Evolutionary conservation across 2,329 filamentous ascomycete species (phyloP).

Genomic region (Pseudogymnoascus sp.): DNA sequence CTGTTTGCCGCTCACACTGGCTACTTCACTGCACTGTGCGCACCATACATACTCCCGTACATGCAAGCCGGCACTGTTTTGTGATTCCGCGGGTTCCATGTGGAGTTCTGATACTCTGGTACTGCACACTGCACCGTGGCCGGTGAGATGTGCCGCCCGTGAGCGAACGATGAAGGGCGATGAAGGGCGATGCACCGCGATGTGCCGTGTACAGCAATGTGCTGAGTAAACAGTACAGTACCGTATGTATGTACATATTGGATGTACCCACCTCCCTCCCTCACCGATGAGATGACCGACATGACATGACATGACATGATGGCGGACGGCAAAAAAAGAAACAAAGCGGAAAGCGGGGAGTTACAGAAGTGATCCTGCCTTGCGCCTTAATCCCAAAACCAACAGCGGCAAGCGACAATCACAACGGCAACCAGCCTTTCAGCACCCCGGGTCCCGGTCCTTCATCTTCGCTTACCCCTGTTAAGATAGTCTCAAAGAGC

Average conservation of each 20-base stretch:
- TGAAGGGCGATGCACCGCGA: background rate
- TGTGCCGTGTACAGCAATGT: background rate
- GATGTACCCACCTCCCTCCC: background rate
- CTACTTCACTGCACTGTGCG: background rate
- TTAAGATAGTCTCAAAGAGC: background rate
- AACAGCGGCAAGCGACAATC: background rate
- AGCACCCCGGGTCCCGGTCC: background rate
- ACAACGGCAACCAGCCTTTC: constrained; percentile 1
- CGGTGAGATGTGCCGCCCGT: background rate
- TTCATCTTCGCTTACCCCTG: background rate
- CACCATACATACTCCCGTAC: background rate
- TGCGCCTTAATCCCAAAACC: background rate
- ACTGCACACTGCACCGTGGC: constrained; percentile 5
- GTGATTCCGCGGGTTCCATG: constrained; percentile 2
- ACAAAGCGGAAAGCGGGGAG: constrained; percentile 1
- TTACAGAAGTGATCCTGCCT: background rate
- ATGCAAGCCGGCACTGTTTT: constrained; percentile 2
- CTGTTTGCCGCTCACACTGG: background rate
- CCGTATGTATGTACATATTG: background rate
- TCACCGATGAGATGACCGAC: background rate
- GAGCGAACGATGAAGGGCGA: background rate
- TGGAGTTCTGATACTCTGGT: constrained; percentile 1
- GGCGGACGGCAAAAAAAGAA: background rate
- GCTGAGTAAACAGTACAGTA: background rate
- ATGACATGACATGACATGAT: no score